Percentiles rank a stretch among this genome's conserved stretches.
Conservation (phyloP, 371 early-diverging fungal genomes). For the Haplosporangium sp. region DNA sequence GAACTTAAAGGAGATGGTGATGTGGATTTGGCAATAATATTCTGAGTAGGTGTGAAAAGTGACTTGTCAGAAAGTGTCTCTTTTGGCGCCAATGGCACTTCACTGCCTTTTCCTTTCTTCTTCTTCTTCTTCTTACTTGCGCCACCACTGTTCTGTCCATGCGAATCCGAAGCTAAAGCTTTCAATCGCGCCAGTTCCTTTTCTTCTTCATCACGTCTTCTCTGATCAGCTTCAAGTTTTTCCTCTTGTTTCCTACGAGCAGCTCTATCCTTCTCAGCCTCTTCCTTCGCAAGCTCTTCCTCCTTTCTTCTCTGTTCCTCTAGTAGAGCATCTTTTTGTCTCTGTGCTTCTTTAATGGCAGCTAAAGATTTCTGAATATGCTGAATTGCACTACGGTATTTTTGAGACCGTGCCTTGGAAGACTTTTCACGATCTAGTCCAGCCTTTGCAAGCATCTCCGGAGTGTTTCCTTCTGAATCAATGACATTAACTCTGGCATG, state of each 20-base stretch:
- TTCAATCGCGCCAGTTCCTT: slow-evolving; percentile 49
- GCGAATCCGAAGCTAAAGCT: slow-evolving; percentile 27
- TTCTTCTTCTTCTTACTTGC: slow-evolving; percentile 55
- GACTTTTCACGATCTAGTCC: slow-evolving; percentile 42
- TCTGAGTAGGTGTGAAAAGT: neutral
- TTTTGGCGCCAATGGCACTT: slow-evolving; percentile 1
- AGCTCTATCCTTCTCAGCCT: slow-evolving; percentile 50
- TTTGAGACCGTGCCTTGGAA: slow-evolving; percentile 36
- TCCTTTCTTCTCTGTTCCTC: slow-evolving; percentile 47
- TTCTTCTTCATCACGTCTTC: slow-evolving; percentile 50
- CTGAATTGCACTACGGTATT: slow-evolving; percentile 30
- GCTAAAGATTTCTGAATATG: slow-evolving; percentile 46
- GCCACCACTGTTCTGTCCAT: slow-evolving; percentile 23
- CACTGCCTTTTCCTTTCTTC: slow-evolving; percentile 28
- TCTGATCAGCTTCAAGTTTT: slow-evolving; percentile 51
- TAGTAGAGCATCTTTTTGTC: slow-evolving; percentile 31
- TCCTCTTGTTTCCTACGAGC: slow-evolving; percentile 56
- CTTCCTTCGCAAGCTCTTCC: slow-evolving; percentile 47
- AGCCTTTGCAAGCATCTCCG: slow-evolving; percentile 49
- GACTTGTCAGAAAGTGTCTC: slow-evolving; percentile 14
- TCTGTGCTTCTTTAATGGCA: slow-evolving; percentile 48
- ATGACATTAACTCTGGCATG: slow-evolving; percentile 36
- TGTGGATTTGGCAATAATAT: slow-evolving; percentile 1
- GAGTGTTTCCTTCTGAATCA: slow-evolving; percentile 45
- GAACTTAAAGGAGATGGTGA: slow-evolving; percentile 15